A percentile compares a stretch with the other conserved stretches of the same genome.
phyloP scores from a whole-genome alignment of 495 filamentous ascomycete species.

The Neurospora sp. region DNA sequence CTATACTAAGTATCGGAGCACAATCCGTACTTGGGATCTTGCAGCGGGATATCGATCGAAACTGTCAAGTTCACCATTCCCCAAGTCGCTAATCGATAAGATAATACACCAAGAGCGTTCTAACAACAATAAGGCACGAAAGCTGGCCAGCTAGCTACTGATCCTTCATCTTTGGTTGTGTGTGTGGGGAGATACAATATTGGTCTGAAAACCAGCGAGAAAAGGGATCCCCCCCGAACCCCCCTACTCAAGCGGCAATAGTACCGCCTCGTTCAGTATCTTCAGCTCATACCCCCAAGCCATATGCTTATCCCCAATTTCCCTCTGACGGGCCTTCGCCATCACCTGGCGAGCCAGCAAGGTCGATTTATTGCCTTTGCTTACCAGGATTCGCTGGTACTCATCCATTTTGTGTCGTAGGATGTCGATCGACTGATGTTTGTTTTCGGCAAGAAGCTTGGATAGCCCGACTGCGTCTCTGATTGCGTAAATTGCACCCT shows the following conservation, averaged over 20 bases:
- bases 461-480: slow-evolving; percentile 16
- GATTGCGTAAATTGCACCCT: slow-evolving; percentile 25
- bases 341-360: not conserved
- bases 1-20: not conserved
- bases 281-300: slow-evolving; percentile 9
- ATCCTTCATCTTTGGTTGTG: not conserved
- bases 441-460: slow-evolving; percentile 8
- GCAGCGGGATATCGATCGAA: not conserved
- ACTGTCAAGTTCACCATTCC: not conserved
- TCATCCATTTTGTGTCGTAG: slow-evolving; percentile 7
- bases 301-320: not conserved
- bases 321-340: not conserved
- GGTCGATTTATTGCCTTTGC: slow-evolving; percentile 8
- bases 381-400: slow-evolving; percentile 9
- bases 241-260: not conserved
- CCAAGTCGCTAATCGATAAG: not conserved
- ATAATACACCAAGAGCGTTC: not conserved
- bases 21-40: not conserved
- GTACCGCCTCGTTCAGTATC: not conserved
- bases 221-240: not conserved
- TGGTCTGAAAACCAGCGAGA: too few species aligned
- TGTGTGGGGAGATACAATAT: too few species aligned
- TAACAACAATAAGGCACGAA: not conserved
- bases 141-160: not conserved
- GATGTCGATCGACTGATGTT: not conserved